phyloP scores from a whole-genome alignment of 179 eudicot genomes.

The Camellia oleifera region DNA sequence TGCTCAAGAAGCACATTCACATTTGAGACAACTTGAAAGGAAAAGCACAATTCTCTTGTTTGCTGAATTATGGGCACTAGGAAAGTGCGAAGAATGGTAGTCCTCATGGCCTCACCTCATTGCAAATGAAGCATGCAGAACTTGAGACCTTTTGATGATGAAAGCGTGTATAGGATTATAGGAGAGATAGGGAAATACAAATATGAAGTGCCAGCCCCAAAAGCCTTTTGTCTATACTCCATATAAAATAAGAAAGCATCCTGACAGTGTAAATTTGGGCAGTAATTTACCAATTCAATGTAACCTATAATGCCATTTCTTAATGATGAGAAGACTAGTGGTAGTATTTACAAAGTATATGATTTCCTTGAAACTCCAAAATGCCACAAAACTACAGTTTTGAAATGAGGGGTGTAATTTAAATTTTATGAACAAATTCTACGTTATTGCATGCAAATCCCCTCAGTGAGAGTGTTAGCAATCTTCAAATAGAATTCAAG shows the following conservation, averaged over 20 bases:
- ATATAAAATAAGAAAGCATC: background rate
- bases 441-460: background rate
- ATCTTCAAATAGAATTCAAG: background rate
- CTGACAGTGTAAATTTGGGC: background rate
- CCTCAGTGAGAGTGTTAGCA: background rate
- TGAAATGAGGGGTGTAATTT: background rate
- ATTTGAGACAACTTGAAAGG: background rate
- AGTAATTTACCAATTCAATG: background rate
- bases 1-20: background rate
- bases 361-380: too few relatives aligned
- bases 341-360: too few relatives aligned
- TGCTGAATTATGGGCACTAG: background rate
- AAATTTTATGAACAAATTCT: background rate
- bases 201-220: background rate
- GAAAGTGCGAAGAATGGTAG: background rate
- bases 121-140: constrained; percentile 7
- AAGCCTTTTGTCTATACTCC: background rate
- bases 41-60: background rate
- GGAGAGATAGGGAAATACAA: background rate
- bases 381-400: too few relatives aligned
- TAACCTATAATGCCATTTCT: background rate
- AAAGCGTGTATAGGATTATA: background rate
- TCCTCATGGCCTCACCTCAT: background rate
- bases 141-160: background rate
- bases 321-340: background rate